Conservation (phyloP, 805 yeast species). For the Cyberlindnera sargentensis region DNA sequence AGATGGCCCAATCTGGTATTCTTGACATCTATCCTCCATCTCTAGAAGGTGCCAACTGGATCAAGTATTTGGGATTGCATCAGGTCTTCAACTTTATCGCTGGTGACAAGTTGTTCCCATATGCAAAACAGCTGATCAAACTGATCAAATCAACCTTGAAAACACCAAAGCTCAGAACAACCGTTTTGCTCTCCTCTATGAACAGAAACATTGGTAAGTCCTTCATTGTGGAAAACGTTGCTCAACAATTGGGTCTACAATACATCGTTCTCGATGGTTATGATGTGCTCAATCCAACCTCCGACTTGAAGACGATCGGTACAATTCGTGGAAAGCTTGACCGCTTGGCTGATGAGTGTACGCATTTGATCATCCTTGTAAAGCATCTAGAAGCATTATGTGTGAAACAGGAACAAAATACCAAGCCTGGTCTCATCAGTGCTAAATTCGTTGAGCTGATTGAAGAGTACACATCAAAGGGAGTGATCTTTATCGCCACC, state of each 20-base stretch:
- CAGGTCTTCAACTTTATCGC: constrained; percentile 31
- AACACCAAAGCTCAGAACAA: constrained; percentile 42
- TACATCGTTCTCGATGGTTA: constrained; percentile 63
- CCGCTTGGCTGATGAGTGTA: constrained; percentile 39
- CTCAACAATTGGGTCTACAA: constrained; percentile 57
- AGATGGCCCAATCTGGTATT: constrained; percentile 62
- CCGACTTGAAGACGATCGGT: constrained; percentile 76
- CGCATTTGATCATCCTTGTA: constrained; percentile 47
- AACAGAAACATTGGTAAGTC: constrained; percentile 77
- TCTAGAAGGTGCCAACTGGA: constrained; percentile 31
- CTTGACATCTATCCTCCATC: constrained; percentile 29
- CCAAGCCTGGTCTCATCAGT: constrained; percentile 24
- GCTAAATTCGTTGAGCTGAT: constrained; percentile 53
- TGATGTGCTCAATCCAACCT: constrained; percentile 58
- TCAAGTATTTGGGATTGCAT: constrained; percentile 38
- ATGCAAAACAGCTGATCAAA: constrained; percentile 45
- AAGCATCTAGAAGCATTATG: constrained; percentile 76
- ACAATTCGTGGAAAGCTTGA: constrained; percentile 71
- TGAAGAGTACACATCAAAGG: constrained; percentile 41
- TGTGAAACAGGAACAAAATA: constrained; percentile 54
- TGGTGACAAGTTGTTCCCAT: constrained; percentile 30
- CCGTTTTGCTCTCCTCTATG: constrained; percentile 60
- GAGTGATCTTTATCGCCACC: constrained; percentile 55
- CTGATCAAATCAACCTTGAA: constrained; percentile 46
- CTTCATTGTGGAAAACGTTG: constrained; percentile 47